phyloP scores from a whole-genome alignment of 139 green algal species.

The Gonium pectorale region DNA sequence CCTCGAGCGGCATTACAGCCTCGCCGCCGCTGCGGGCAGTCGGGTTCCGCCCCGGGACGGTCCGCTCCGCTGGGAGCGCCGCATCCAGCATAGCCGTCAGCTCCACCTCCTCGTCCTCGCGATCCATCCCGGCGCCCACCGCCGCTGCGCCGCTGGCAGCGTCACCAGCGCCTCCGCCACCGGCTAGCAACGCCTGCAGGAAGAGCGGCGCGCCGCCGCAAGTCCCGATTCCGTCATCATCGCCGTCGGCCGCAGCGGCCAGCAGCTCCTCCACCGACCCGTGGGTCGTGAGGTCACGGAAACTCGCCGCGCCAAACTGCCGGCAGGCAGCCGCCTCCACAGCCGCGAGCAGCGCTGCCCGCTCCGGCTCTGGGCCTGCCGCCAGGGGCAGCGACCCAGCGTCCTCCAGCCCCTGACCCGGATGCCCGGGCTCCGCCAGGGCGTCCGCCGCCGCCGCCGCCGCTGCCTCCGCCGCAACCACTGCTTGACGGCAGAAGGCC shows the following conservation, averaged over 20 bases:
- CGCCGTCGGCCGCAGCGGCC: background rate
- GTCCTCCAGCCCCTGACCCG: too few species aligned
- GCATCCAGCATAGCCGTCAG: background rate
- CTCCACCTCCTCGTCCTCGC: background rate
- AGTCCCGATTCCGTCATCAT: background rate
- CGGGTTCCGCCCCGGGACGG: too few species aligned
- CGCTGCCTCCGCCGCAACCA: background rate
- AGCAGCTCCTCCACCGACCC: background rate
- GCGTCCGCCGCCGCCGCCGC: background rate
- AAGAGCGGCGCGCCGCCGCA: background rate
- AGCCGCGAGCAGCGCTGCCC: background rate
- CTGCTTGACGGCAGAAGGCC: constrained; percentile 19
- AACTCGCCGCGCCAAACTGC: constrained; percentile 5
- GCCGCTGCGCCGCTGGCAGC: background rate
- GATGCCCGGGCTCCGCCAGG: background rate
- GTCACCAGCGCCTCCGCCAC: background rate
- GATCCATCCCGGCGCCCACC: background rate
- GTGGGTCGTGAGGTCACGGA: background rate
- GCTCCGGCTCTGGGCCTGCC: too few species aligned
- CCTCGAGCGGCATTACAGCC: background rate
- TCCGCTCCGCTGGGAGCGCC: too few species aligned
- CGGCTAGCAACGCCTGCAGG: background rate
- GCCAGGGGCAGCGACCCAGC: too few species aligned
- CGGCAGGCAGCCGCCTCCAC: constrained; percentile 9
- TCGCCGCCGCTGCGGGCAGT: background rate